Conservation (phyloP, 495 filamentous ascomycete genomes). For the Durotheca rogersii region DNA sequence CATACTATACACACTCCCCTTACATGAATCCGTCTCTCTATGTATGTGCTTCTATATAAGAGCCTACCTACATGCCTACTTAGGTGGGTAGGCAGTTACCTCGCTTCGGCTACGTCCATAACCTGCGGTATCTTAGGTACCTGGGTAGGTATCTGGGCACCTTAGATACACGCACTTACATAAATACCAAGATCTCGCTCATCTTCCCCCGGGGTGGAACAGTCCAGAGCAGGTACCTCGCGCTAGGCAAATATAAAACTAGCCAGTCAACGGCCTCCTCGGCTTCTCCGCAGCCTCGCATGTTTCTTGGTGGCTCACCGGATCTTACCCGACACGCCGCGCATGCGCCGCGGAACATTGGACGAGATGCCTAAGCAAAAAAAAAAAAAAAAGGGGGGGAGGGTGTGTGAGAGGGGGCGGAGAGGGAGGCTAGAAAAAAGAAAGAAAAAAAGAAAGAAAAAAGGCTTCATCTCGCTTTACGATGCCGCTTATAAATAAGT, state of each 20-base stretch:
- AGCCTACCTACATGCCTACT: too few species aligned
- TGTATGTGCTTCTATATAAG: too few species aligned
- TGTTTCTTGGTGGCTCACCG: constrained; percentile 27
- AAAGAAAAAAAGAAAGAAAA: constrained; percentile 3
- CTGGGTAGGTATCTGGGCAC: too few species aligned
- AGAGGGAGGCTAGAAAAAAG: not conserved
- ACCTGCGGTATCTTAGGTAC: too few species aligned
- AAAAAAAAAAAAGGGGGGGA: not conserved
- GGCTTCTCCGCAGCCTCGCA: constrained; percentile 31
- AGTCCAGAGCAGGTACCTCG: constrained; percentile 3
- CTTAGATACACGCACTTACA: not conserved
- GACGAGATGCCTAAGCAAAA: constrained; percentile 14
- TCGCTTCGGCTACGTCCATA: too few species aligned
- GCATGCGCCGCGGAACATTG: constrained; percentile 12
- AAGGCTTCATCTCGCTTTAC: constrained; percentile 24
- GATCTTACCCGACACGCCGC: constrained; percentile 30
- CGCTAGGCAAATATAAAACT: constrained; percentile 12
- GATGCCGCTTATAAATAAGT: constrained; percentile 13
- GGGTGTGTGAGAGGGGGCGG: constrained; percentile 6
- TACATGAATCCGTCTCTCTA: constrained; percentile 4
- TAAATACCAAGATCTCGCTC: not conserved
- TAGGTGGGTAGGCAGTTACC: too few species aligned
- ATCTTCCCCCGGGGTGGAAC: not conserved
- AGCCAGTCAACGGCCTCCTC: constrained; percentile 17
- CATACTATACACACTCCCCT: too few species aligned